Evolutionary conservation across 306 rosid genomes (phyloP), one percentile per base, ranked within the genome.

Genomic region (Oxytropis ochrocephala): DNA sequence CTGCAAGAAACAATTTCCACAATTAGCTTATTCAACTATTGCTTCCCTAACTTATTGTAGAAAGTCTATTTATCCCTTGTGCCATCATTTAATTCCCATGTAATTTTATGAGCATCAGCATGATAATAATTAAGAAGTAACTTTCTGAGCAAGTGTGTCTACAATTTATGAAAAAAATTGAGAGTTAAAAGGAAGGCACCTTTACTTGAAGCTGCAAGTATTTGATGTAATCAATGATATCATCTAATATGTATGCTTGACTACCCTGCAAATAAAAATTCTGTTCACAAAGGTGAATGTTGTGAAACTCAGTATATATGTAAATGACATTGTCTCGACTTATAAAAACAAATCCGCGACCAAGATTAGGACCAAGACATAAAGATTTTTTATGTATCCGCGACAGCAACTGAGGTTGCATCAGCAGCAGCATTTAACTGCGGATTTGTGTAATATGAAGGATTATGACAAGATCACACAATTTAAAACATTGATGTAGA

Each of bases 151-250:
- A 69, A 9, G n/a, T 13, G 39, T 38, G 57, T 7, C 8, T 13
- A 12, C 19, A 65, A 53, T 10, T 68, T 66, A 33, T 63, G 51
- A 67, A 16, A 80, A 80, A 41, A 35, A 8, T 61, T 66, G 68
- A 8, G 19, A 57, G 39, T 35, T 21, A 29, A 65, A 47, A 50
- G 60, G 49, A 47, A 50, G 60, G 49, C 64, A 89, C 98, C 98
- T 89, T 92, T 9, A 86, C 80, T 64, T 83, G 96, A 74, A 86
- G 88, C 82, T 90, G 91, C 83, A 92, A 77, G 76, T 81, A 75
- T 82, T 92, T 89, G 77, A 92, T 65, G 76, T 92, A 79, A 86
- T 92, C 98, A 65, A 92, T 92, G 72, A 85, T 74, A 54, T 86
- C 96, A 64, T 89, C 98, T 71, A 89, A 54, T 64, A 75, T 66